These are phyloP conservation scores for Paecilomyces niveus DNA, from an alignment of 2,329 filamentous ascomycete genomes.

Conservation along the genomic window DNA sequence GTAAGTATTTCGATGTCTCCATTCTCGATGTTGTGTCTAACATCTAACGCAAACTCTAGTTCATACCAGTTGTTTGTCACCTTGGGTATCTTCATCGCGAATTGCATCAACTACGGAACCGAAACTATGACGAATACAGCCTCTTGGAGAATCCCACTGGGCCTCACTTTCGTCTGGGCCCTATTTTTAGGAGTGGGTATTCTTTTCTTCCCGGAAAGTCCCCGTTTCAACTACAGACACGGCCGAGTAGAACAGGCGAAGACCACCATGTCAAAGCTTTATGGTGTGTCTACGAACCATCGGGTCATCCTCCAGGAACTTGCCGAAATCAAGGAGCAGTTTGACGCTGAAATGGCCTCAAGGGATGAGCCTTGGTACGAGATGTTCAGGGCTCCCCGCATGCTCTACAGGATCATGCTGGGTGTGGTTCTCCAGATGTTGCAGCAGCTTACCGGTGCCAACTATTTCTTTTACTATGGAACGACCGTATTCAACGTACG, in stretches of 20 bases:
- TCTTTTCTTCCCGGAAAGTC: slow-evolving; percentile 49
- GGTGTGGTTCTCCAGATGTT: slow-evolving; percentile 36
- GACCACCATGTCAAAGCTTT: slow-evolving; percentile 46
- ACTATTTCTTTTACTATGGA: slow-evolving; percentile 53
- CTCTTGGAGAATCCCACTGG: slow-evolving; percentile 46
- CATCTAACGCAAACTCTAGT: slow-evolving; percentile 16
- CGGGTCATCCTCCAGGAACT: slow-evolving; percentile 47
- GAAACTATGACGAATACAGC: slow-evolving; percentile 27
- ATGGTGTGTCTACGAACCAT: slow-evolving; percentile 48
- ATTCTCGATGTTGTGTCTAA: neutral
- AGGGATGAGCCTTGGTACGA: slow-evolving; percentile 18
- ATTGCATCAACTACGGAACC: slow-evolving; percentile 41
- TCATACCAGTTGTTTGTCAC: slow-evolving; percentile 44
- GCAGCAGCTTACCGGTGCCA: slow-evolving; percentile 40
- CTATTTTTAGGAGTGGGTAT: slow-evolving; percentile 49
- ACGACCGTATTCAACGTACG: slow-evolving; percentile 51
- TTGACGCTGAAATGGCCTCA: slow-evolving; percentile 44
- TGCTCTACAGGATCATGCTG: slow-evolving; percentile 34
- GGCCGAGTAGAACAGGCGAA: slow-evolving; percentile 46
- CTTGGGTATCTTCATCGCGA: slow-evolving; percentile 39
- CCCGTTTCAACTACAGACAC: slow-evolving; percentile 52
- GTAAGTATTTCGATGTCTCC: slow-evolving; percentile 10
- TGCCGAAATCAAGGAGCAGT: slow-evolving; percentile 49
- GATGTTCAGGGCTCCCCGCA: slow-evolving; percentile 36
- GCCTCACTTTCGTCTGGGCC: slow-evolving; percentile 51